phyloP scores from a whole-genome alignment of 352 stramenopile genomes.

The Plasmopara halstedii region DNA sequence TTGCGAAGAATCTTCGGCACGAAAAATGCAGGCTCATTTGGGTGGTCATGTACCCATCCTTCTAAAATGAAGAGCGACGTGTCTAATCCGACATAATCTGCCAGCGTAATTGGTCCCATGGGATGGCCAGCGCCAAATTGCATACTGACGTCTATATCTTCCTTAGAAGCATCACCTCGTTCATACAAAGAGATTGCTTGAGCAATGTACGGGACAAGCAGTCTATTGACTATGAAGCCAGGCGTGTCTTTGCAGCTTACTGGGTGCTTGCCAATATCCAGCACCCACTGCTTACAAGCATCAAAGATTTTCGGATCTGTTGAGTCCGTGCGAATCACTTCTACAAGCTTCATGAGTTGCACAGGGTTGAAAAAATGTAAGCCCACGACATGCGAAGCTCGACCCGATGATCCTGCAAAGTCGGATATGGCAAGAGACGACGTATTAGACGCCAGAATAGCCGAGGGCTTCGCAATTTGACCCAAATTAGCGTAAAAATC shows the following conservation, averaged over 20 bases:
- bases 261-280: constrained; percentile 90
- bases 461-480: constrained; percentile 81
- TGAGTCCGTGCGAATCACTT: constrained; percentile 93
- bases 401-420: constrained; percentile 90
- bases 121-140: constrained; percentile 95
- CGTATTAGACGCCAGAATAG: constrained; percentile 97
- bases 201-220: constrained; percentile 69
- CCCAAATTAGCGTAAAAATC: constrained; percentile 92
- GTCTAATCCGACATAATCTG: constrained; percentile 96
- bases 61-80: constrained; percentile 94
- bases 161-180: constrained; percentile 88
- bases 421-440: constrained; percentile 91
- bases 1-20: constrained; percentile 88
- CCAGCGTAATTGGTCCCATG: constrained; percentile 92
- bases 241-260: constrained; percentile 94
- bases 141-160: constrained; percentile 98
- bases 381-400: constrained; percentile 90
- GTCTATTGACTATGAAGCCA: constrained; percentile 97
- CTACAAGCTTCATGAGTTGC: constrained; percentile 93
- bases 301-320: constrained; percentile 91
- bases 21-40: constrained; percentile 93
- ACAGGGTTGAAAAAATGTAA: constrained; percentile 99
- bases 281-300: constrained; percentile 85
- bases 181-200: constrained; percentile 93
- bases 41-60: constrained; percentile 94